phyloP scores from a whole-genome alignment of 768 basidiomycete species.

The Hygrophoropsis aurantiaca region DNA sequence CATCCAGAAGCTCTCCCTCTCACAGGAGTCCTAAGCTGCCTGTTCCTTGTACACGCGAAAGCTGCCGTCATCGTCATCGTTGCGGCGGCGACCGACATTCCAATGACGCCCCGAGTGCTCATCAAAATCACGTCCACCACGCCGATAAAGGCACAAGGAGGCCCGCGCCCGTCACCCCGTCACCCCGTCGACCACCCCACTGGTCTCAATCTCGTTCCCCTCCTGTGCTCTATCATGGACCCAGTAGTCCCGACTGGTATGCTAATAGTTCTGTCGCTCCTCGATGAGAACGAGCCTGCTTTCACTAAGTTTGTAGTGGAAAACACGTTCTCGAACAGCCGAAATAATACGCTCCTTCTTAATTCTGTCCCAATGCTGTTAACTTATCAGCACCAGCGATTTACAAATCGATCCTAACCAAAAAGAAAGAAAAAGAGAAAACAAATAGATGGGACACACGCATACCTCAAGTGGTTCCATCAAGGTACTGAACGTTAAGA shows the following conservation, averaged over 20 bases:
- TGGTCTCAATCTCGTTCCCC: constrained; percentile 37
- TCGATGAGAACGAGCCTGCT: constrained; percentile 27
- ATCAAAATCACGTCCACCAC: constrained; percentile 45
- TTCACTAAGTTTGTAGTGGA: no score
- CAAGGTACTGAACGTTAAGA: no score
- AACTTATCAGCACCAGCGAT: no score
- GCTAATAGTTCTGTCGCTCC: constrained; percentile 35
- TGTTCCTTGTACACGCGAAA: constrained; percentile 42
- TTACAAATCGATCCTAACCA: no score
- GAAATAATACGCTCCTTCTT: no score
- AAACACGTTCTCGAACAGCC: no score
- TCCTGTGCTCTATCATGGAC: constrained; percentile 43
- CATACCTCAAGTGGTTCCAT: no score
- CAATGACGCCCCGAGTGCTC: constrained; percentile 43
- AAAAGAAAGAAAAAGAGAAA: no score
- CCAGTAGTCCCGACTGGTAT: constrained; percentile 44
- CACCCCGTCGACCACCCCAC: constrained; percentile 38
- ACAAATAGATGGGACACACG: no score
- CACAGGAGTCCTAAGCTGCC: constrained; percentile 66
- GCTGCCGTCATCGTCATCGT: constrained; percentile 37
- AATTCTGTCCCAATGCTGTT: no score
- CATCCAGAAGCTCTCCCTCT: constrained; percentile 90
- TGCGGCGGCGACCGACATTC: constrained; percentile 53
- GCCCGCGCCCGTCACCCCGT: constrained; percentile 53
- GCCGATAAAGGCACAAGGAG: constrained; percentile 43